Percentiles rank a stretch among this genome's conserved stretches.
Evolutionary conservation across 176 grass and related monocot genomes (phyloP).

Genomic region (Carex parvula): DNA sequence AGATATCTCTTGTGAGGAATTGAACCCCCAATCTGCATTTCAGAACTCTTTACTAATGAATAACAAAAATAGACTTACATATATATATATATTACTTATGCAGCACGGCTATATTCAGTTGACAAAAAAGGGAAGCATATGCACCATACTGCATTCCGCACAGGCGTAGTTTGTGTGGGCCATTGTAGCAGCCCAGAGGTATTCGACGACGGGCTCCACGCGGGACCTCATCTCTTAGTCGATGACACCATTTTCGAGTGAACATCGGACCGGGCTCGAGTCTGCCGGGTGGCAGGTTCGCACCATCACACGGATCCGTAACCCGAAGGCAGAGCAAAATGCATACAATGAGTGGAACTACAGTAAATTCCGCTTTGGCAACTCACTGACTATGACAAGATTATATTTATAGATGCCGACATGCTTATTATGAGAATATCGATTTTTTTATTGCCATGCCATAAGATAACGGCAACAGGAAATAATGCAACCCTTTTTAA

Average conservation of each 20-base stretch:
- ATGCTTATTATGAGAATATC: constrained; percentile 75
- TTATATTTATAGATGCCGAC: constrained; percentile 94
- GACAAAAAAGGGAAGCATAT: constrained; percentile 64
- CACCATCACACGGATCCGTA: constrained; percentile 78
- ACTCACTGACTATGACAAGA: constrained; percentile 96
- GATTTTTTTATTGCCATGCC: constrained; percentile 92
- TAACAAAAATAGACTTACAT: background rate
- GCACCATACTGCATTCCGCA: constrained; percentile 93
- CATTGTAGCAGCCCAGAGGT: constrained; percentile 84
- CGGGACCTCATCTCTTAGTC: constrained; percentile 82
- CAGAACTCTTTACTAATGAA: background rate
- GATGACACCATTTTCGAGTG: constrained; percentile 58
- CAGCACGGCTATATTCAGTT: constrained; percentile 68
- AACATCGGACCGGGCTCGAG: constrained; percentile 62
- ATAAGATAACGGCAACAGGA: constrained; percentile 74
- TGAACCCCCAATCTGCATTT: background rate
- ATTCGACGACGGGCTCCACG: constrained; percentile 82
- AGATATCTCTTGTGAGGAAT: background rate
- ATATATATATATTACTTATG: constrained; percentile 13
- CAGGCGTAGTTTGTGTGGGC: constrained; percentile 84
- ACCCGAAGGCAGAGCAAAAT: constrained; percentile 80
- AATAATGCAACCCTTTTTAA: constrained; percentile 94
- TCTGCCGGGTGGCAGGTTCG: constrained; percentile 87
- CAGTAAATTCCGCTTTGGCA: constrained; percentile 98
- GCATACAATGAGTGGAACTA: constrained; percentile 99